A percentile compares a stretch with the other conserved stretches of the same genome.
Conservation (phyloP, 306 rosid species). For the Vigna nakashimae region DNA sequence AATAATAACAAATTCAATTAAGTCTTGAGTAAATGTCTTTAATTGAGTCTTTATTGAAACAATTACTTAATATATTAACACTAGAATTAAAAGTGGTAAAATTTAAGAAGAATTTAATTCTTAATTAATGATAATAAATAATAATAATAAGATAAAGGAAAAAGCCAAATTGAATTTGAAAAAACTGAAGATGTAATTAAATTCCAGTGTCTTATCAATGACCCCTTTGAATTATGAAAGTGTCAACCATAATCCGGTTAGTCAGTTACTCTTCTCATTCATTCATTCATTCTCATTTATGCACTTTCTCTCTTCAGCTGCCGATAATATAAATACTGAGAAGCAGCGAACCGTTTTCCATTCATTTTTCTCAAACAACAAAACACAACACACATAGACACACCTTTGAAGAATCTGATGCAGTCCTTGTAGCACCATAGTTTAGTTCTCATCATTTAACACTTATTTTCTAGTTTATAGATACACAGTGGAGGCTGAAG, state of each 20-base stretch:
- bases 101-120: too few relatives aligned
- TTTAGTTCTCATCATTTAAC: neutral
- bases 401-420: constrained; percentile 39
- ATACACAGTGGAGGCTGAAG: constrained; percentile 16
- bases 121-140: too few relatives aligned
- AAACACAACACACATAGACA: neutral
- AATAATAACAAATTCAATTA: too few relatives aligned
- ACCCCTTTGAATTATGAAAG: constrained; percentile 50
- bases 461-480: neutral
- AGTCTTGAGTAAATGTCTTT: too few relatives aligned
- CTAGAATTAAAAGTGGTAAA: too few relatives aligned
- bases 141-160: constrained; percentile 9
- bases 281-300: neutral
- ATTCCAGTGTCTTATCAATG: constrained; percentile 72
- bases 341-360: constrained; percentile 79
- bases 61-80: too few relatives aligned
- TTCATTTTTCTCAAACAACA: constrained; percentile 53
- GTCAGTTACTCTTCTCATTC: constrained; percentile 50
- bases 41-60: too few relatives aligned
- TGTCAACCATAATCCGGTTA: constrained; percentile 69
- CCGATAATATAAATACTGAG: constrained; percentile 77
- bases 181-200: constrained; percentile 38
- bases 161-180: constrained; percentile 45
- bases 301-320: constrained; percentile 39
- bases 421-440: constrained; percentile 1